phyloP scores from a whole-genome alignment of 2,329 filamentous ascomycete genomes.

The Calonectria crousiana region DNA sequence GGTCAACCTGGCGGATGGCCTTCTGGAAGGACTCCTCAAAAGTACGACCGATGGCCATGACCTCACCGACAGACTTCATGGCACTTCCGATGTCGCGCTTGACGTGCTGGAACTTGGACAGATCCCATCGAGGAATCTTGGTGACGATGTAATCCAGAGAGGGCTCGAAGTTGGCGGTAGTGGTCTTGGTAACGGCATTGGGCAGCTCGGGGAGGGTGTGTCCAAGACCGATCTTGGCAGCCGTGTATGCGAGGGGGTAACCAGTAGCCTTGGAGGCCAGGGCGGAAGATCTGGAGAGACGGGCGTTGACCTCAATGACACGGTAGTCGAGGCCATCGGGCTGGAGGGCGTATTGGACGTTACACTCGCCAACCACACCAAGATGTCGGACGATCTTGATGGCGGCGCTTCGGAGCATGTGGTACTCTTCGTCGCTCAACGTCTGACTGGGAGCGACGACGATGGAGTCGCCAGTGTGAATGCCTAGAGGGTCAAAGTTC shows the following conservation, averaged over 20 bases:
- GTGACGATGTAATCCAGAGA: constrained; percentile 98
- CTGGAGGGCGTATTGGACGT: constrained; percentile 97
- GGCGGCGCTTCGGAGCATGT: constrained; percentile 97
- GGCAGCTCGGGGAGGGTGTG: constrained; percentile 95
- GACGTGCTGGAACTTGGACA: constrained; percentile 99
- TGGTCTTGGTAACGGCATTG: constrained; percentile 98
- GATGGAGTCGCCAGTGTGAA: constrained; percentile 98
- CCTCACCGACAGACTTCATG: constrained; percentile 99
- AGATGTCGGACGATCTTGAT: constrained; percentile 99
- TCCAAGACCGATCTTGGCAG: constrained; percentile 97
- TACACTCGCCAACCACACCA: constrained; percentile 97
- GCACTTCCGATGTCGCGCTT: constrained; percentile 97
- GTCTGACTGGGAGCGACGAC: constrained; percentile 98
- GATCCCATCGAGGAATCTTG: constrained; percentile 98
- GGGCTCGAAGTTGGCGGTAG: constrained; percentile 98
- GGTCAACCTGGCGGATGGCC: constrained; percentile 96
- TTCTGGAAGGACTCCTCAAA: constrained; percentile 99
- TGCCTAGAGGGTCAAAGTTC: constrained; percentile 97
- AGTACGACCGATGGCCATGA: constrained; percentile 98
- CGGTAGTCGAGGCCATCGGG: constrained; percentile 97
- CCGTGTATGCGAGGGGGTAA: constrained; percentile 96
- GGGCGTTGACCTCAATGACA: constrained; percentile 98
- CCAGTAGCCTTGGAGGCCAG: constrained; percentile 98
- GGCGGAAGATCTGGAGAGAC: constrained; percentile 96
- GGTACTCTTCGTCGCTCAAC: constrained; percentile 97